These are phyloP conservation scores for Eutrema japonicum DNA, from an alignment of 345 rosid genomes.

Conservation along the genomic window DNA sequence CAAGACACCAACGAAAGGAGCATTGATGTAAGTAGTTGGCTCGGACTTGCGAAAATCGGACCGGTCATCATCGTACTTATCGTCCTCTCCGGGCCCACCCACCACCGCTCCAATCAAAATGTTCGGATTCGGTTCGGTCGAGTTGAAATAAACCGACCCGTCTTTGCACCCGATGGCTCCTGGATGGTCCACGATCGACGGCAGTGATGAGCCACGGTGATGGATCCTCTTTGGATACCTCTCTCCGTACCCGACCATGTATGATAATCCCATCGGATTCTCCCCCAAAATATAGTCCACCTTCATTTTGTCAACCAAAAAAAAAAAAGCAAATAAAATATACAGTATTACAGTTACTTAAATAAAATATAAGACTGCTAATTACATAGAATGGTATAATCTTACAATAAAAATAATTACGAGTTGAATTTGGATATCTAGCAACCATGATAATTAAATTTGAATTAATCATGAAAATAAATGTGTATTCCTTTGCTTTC, in stretches of 20 bases:
- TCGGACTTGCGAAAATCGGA: conserved; percentile 79
- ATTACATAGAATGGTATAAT: no score
- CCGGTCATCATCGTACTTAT: conserved; percentile 65
- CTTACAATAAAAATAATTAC: no score
- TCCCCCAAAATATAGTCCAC: conserved; percentile 88
- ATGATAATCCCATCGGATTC: conserved; percentile 83
- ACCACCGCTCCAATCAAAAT: conserved; percentile 77
- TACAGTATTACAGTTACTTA: no score
- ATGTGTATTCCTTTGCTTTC: conserved; percentile 8
- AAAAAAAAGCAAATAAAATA: no score
- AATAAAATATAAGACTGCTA: no score
- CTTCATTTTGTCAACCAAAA: conserved; percentile 17
- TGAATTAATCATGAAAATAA: background rate
- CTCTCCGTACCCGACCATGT: conserved; percentile 90
- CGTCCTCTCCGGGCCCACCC: conserved; percentile 88
- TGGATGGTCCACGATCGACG: conserved; percentile 70
- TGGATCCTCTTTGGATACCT: conserved; percentile 79
- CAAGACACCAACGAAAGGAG: conserved; percentile 93
- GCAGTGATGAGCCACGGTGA: conserved; percentile 89
- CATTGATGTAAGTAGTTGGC: conserved; percentile 94
- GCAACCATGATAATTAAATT: no score
- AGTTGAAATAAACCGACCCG: conserved; percentile 72
- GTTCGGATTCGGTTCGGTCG: conserved; percentile 75
- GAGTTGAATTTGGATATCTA: no score
- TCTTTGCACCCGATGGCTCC: conserved; percentile 67